Percentiles rank a stretch among this genome's conserved stretches.
Conservation (phyloP, 2,329 filamentous ascomycete genomes). For the Pezizomycotina sp. region DNA sequence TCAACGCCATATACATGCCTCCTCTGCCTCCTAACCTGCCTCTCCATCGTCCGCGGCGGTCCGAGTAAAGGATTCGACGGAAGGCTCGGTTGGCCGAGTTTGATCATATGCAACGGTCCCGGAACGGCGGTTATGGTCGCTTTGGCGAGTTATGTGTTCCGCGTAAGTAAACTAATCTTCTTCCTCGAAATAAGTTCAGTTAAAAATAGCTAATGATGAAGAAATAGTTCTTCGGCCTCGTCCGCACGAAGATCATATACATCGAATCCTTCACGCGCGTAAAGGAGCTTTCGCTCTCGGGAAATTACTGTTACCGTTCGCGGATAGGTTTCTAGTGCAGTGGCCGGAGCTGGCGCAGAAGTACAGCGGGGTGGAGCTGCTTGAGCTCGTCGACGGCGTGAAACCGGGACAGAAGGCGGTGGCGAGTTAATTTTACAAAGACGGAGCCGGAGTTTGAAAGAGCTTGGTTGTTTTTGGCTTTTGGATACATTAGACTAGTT, state of each 20-base stretch:
- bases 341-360: slow-evolving; percentile 23
- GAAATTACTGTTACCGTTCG: slow-evolving; percentile 47
- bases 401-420: no score
- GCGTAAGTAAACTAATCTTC: slow-evolving; percentile 7
- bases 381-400: no score
- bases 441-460: no score
- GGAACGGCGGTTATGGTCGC: slow-evolving; percentile 24
- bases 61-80: slow-evolving; percentile 10
- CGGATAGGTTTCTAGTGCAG: slow-evolving; percentile 25
- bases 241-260: slow-evolving; percentile 59
- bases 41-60: slow-evolving; percentile 15
- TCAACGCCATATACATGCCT: slow-evolving; percentile 56
- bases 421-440: no score
- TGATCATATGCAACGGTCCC: slow-evolving; percentile 25
- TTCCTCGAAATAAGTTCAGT: not conserved
- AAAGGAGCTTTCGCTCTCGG: slow-evolving; percentile 65
- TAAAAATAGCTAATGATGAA: not conserved
- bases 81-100: slow-evolving; percentile 19
- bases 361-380: slow-evolving; percentile 22
- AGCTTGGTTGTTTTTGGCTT: no score
- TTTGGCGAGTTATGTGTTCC: slow-evolving; percentile 21
- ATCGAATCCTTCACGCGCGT: slow-evolving; percentile 88
- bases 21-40: slow-evolving; percentile 40
- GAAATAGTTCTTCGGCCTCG: slow-evolving; percentile 32
- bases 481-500: no score